A percentile compares a stretch with the other conserved stretches of the same genome.
These are phyloP conservation scores for Boletus rufocinnamomeus DNA, from an alignment of 768 basidiomycete genomes.

Conservation along the genomic window DNA sequence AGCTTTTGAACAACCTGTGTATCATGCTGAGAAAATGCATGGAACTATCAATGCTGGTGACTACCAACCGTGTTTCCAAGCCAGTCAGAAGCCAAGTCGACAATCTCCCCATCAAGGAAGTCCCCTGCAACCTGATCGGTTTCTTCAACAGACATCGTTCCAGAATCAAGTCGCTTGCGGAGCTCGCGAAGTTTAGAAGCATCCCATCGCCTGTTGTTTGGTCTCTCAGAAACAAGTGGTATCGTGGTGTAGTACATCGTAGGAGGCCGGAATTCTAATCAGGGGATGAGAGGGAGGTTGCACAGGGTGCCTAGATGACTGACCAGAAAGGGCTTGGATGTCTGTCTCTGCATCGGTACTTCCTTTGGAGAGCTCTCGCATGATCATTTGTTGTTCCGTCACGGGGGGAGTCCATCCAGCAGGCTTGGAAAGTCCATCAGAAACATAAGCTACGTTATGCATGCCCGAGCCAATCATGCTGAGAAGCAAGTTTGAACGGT, in stretches of 20 bases:
- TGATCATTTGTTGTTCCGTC: slow-evolving; percentile 96
- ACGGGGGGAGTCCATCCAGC: slow-evolving; percentile 72
- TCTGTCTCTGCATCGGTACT: slow-evolving; percentile 79
- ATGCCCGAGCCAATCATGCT: slow-evolving; percentile 83
- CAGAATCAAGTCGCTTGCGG: slow-evolving; percentile 92
- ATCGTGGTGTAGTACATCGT: slow-evolving; percentile 97
- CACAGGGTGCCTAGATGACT: slow-evolving; percentile 29
- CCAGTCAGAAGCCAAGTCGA: slow-evolving; percentile 96
- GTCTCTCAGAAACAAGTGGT: slow-evolving; percentile 83
- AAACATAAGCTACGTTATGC: slow-evolving; percentile 56
- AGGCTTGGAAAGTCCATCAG: slow-evolving; percentile 60
- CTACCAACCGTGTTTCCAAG: slow-evolving; percentile 80
- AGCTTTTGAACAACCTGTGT: slow-evolving; percentile 91
- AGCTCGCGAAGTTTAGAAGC: slow-evolving; percentile 92
- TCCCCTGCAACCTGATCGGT: slow-evolving; percentile 89
- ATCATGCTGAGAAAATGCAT: slow-evolving; percentile 8
- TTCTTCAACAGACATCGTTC: slow-evolving; percentile 79
- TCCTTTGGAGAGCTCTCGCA: slow-evolving; percentile 86
- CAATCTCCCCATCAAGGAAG: slow-evolving; percentile 91
- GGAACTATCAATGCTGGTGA: neutral
- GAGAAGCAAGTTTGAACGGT: slow-evolving; percentile 85
- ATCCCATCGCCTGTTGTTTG: slow-evolving; percentile 88
- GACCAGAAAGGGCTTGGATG: slow-evolving; percentile 83
- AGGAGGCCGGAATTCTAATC: slow-evolving; percentile 82
- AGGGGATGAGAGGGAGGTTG: slow-evolving; percentile 14